Evolutionary conservation across 2,329 filamentous ascomycete genomes (phyloP).

Genomic region (Orbilia javanica): DNA sequence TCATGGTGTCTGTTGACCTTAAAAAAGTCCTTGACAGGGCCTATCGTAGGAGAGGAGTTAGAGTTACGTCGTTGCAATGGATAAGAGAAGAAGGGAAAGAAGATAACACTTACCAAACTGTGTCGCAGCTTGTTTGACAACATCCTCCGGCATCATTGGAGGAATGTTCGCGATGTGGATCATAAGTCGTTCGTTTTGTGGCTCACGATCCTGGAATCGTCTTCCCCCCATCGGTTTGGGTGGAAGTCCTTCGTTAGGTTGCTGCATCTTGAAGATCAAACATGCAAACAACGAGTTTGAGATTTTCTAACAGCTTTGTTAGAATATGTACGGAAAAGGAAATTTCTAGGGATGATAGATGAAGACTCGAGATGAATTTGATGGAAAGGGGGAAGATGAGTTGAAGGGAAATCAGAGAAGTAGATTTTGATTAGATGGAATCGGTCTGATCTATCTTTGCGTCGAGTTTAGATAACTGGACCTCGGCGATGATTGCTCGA

Average conservation of each 20-base stretch:
- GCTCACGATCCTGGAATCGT: constrained; percentile 31
- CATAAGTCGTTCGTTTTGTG: constrained; percentile 46
- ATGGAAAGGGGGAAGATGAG: neutral
- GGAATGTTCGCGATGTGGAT: constrained; percentile 44
- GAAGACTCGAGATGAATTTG: neutral
- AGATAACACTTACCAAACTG: constrained; percentile 44
- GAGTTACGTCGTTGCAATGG: neutral
- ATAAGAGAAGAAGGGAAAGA: neutral
- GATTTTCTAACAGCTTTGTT: neutral
- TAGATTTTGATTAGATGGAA: neutral
- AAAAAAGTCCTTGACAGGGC: constrained; percentile 54
- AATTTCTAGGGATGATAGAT: neutral
- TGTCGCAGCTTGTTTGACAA: constrained; percentile 45
- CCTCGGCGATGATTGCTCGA: constrained; percentile 28
- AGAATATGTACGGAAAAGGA: neutral
- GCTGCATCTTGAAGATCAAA: constrained; percentile 40
- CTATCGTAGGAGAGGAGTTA: neutral
- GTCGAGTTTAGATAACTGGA: neutral
- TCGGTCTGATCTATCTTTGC: neutral
- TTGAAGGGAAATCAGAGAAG: neutral
- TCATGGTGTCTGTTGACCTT: constrained; percentile 47
- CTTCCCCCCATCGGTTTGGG: constrained; percentile 28
- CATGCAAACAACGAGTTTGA: constrained; percentile 7
- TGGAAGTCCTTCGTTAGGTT: constrained; percentile 25
- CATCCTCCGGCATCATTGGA: constrained; percentile 57